Evolutionary conservation across 208 protist genomes (phyloP).

Genomic region (Wallacemonas collosoma): DNA sequence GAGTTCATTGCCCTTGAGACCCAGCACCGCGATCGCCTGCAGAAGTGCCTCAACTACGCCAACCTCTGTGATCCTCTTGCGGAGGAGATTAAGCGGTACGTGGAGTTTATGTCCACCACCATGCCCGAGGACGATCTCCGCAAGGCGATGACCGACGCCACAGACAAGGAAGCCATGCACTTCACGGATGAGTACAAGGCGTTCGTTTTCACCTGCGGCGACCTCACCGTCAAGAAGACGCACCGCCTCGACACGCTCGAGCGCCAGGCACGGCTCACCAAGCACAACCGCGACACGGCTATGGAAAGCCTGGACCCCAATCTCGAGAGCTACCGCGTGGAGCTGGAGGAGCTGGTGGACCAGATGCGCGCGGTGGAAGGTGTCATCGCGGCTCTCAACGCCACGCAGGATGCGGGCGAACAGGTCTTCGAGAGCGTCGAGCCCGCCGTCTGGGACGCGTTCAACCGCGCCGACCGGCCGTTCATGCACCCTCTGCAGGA

Average conservation of each 20-base stretch:
- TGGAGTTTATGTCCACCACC: constrained; percentile 51
- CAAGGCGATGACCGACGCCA: constrained; percentile 44
- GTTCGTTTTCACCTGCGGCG: constrained; percentile 72
- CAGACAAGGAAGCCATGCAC: constrained; percentile 48
- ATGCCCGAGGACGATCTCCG: constrained; percentile 46
- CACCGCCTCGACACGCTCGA: constrained; percentile 86
- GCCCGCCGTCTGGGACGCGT: constrained; percentile 45
- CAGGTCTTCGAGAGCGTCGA: constrained; percentile 82
- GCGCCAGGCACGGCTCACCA: constrained; percentile 74
- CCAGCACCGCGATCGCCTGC: constrained; percentile 63
- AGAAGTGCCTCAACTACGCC: constrained; percentile 68
- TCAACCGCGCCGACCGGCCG: constrained; percentile 35
- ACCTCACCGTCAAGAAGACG: constrained; percentile 86
- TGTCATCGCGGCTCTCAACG: constrained; percentile 81
- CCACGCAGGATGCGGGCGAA: constrained; percentile 79
- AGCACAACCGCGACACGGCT: constrained; percentile 79
- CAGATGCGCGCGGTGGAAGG: constrained; percentile 76
- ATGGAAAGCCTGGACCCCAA: constrained; percentile 91
- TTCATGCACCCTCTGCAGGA: constrained; percentile 86
- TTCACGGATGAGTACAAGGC: constrained; percentile 67
- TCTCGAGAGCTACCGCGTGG: constrained; percentile 60
- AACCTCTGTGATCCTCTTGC: constrained; percentile 45
- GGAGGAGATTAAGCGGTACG: constrained; percentile 58
- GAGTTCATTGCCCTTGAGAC: constrained; percentile 75
- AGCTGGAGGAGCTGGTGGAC: constrained; percentile 67